Evolutionary conservation across 148 eudicot genomes (phyloP).

Genomic region (Silene uniflora): DNA sequence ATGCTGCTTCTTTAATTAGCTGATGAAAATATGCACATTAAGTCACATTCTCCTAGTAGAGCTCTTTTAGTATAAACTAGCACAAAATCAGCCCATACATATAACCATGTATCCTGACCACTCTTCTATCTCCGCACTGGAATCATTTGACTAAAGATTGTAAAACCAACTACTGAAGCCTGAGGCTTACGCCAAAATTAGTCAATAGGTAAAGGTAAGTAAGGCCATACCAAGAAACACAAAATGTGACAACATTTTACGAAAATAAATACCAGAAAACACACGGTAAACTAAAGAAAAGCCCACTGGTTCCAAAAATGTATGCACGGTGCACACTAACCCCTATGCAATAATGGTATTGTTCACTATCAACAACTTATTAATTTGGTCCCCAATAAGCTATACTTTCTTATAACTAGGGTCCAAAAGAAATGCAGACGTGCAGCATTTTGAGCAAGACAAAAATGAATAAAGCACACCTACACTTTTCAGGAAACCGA

Average conservation of each 20-base stretch:
- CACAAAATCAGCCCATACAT: too few species aligned
- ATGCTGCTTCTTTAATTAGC: too few species aligned
- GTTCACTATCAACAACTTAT: not conserved
- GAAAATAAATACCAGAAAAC: not conserved
- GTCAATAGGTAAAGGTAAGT: not conserved
- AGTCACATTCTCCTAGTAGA: too few species aligned
- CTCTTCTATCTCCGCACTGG: not conserved
- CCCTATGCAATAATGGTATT: too few species aligned
- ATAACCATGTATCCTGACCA: too few species aligned
- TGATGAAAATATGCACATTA: too few species aligned
- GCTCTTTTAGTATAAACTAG: too few species aligned
- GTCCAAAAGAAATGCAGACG: slow-evolving; percentile 1
- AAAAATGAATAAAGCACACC: slow-evolving; percentile 7
- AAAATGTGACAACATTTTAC: not conserved
- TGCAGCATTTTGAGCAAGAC: not conserved
- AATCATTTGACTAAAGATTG: not conserved
- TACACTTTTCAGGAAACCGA: not conserved
- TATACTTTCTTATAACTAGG: not conserved
- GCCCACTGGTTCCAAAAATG: not conserved
- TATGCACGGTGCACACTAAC: too few species aligned
- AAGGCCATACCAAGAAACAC: not conserved
- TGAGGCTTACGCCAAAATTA: not conserved
- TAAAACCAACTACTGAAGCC: not conserved
- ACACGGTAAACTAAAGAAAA: not conserved
- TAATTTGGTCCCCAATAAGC: not conserved